Evolutionary conservation across 257 asterid genomes (phyloP).

Genomic region (Solanum arcanum): DNA sequence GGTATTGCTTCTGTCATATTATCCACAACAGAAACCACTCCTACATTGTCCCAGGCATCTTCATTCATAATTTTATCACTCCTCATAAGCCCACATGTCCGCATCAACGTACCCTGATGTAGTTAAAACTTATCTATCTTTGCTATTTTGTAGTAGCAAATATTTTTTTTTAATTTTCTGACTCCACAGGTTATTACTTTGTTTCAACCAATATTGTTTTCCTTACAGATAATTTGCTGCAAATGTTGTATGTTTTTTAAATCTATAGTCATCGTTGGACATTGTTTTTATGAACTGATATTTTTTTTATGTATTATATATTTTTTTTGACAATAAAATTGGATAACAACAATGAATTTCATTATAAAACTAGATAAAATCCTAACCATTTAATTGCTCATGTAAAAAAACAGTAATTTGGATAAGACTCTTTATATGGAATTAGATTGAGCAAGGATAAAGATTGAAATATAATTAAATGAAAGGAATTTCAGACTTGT

Average conservation of each 20-base stretch:
- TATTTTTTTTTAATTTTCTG: neutral
- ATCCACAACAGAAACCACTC: neutral
- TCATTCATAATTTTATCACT: neutral
- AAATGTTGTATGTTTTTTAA: neutral
- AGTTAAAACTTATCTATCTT: neutral
- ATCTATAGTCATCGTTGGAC: neutral
- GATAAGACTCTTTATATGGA: neutral
- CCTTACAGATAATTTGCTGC: neutral
- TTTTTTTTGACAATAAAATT: neutral
- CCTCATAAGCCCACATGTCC: neutral
- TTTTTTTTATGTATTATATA: neutral
- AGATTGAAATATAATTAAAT: neutral
- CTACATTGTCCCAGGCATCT: neutral
- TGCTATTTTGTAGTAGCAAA: neutral
- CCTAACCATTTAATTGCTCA: neutral
- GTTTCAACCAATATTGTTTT: neutral
- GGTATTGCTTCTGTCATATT: neutral
- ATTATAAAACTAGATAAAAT: neutral
- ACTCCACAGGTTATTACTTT: neutral
- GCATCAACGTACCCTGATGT: neutral
- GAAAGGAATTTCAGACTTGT: neutral
- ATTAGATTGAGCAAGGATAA: neutral
- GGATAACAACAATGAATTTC: neutral
- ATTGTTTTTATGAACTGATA: neutral
- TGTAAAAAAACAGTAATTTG: neutral